phyloP scores from a whole-genome alignment of 1,139 yeast species.

The Hansenula sp. region DNA sequence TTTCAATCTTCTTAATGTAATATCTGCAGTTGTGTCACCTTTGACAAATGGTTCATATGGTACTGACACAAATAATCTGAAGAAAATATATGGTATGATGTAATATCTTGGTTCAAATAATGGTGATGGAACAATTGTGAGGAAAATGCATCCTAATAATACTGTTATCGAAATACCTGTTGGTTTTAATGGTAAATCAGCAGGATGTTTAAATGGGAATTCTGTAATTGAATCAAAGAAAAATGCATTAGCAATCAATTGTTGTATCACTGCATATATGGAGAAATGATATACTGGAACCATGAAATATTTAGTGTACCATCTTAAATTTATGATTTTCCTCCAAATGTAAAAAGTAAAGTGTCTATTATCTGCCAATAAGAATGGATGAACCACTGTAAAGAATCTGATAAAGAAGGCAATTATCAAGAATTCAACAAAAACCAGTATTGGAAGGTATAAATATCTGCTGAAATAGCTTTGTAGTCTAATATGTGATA shows the following conservation, averaged over 20 bases:
- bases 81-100: constrained; percentile 72
- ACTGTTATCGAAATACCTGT: constrained; percentile 40
- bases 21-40: constrained; percentile 18
- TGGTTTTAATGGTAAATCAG: constrained; percentile 32
- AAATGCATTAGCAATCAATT: constrained; percentile 30
- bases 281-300: constrained; percentile 74
- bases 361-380: constrained; percentile 92
- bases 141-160: constrained; percentile 45
- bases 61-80: constrained; percentile 57
- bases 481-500: constrained; percentile 35
- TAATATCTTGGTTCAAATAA: constrained; percentile 91
- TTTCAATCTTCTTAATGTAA: constrained; percentile 33
- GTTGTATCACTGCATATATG: constrained; percentile 41
- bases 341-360: constrained; percentile 83
- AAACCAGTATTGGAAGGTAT: constrained; percentile 22
- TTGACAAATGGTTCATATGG: constrained; percentile 29
- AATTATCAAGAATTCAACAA: constrained; percentile 35
- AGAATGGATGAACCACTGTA: constrained; percentile 82
- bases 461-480: constrained; percentile 30
- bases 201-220: constrained; percentile 28
- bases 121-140: constrained; percentile 83
- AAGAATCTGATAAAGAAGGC: constrained; percentile 47
- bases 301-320: constrained; percentile 38
- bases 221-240: constrained; percentile 29
- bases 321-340: constrained; percentile 43